Base-by-base conservation (phyloP, 768 basidiomycete genomes). In the Auricularia auricula-judae region DNA sequence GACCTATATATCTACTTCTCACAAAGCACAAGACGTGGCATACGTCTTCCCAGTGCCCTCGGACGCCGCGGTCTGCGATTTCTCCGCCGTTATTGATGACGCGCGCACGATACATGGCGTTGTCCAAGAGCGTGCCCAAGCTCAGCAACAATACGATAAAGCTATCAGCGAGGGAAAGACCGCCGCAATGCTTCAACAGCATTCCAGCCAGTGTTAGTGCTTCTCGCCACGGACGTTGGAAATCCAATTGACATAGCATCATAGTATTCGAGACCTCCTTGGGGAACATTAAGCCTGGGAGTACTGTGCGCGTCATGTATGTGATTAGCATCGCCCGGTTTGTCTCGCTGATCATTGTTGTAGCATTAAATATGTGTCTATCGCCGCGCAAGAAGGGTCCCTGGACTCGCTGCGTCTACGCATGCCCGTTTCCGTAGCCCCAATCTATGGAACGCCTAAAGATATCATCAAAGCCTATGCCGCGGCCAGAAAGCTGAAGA, bases 41-140 rank as follows among this genome's bases (percentile, higher is more conserved):
- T 87, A 85, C 70, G 75, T 79, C 44, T 86, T 87, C 66, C 84
- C 85, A 8, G 77, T 86, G 4, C 86, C 85, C 0, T 81, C 79
- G 1, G 75, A 74, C 36, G 81, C 80, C 0, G 84, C 83, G 0
- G 76, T 85, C 7, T 85, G 83, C 65, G 79, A 78, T 0, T 87
- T 87, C 68, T 73, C 78, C 39, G 78, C 85, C 71, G 74, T 73
- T 44, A 74, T 77, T 11, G 75, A 76, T 14, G 78, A 84, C 65
- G 80, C 78, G 5, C 72, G 76, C 0, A 67, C 74, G 3, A 71
- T 86, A 3, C 66, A 71, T 10, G 85, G 82, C 3, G 70, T 79
- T 16, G 78, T 75, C 3, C 82, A 82, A 66, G 83, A 84, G 64
- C 83, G 77, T 60, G 72, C 72, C 12, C 67, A 73, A 56, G 84